phyloP scores from a whole-genome alignment of 345 rosid species.

The Streptanthus diversifolius region DNA sequence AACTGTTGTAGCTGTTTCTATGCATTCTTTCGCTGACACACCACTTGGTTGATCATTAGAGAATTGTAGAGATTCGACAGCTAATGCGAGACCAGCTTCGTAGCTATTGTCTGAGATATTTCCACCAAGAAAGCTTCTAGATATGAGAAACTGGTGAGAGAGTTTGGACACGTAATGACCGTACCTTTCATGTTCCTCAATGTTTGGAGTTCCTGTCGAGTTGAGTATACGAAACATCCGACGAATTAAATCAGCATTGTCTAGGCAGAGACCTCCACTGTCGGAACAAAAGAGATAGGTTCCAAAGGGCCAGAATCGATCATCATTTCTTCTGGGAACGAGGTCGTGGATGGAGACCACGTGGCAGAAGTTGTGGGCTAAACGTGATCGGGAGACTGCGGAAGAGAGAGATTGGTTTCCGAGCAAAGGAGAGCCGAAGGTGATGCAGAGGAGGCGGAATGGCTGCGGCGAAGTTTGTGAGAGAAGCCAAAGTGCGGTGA shows the following conservation, averaged over 20 bases:
- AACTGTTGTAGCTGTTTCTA: conserved; percentile 42
- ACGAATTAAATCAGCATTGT: conserved; percentile 50
- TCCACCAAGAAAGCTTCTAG: conserved; percentile 36
- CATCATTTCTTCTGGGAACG: conserved; percentile 40
- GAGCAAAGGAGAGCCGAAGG: conserved; percentile 77
- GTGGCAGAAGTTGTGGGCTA: conserved; percentile 71
- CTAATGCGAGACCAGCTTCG: conserved; percentile 57
- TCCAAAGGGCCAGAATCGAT: conserved; percentile 65
- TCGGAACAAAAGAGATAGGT: conserved; percentile 63
- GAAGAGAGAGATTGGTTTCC: conserved; percentile 59
- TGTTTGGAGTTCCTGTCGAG: conserved; percentile 28
- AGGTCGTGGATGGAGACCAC: conserved; percentile 55
- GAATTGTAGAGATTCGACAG: conserved; percentile 62
- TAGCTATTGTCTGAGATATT: conserved; percentile 53
- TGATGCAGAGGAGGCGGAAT: conserved; percentile 55
- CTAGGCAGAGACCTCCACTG: conserved; percentile 72
- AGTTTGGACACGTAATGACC: conserved; percentile 42
- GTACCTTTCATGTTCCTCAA: conserved; percentile 62
- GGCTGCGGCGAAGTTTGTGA: conserved; percentile 34
- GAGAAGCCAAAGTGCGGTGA: conserved; percentile 78
- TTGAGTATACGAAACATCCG: conserved; percentile 48
- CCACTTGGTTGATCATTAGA: conserved; percentile 38
- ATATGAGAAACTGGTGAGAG: conserved; percentile 40
- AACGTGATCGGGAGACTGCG: conserved; percentile 52
- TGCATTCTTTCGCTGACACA: conserved; percentile 36